Evolutionary conservation across 805 yeast genomes (phyloP), one percentile per base, ranked within the genome.

Genomic region (Saturnispora dispora): DNA sequence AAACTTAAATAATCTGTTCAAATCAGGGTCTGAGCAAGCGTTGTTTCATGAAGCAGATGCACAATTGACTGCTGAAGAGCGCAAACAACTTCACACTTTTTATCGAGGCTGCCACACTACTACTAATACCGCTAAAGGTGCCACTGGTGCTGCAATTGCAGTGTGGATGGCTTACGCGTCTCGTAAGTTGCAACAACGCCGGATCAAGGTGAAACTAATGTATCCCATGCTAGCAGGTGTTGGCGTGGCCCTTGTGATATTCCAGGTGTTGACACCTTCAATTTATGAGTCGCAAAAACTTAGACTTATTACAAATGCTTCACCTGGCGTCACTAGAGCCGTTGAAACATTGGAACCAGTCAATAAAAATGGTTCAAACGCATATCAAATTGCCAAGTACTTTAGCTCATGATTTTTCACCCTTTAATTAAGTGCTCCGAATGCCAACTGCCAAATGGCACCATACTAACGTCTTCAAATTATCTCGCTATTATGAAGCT

Each of bases 1-100:
- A 33, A 53, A 51, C 9, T 42, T 53, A 8, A 44, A 46, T 18
- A 46, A 40, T 33, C 45, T 52, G 5, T 54, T 54, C 52, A 43
- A 55, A 63, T 45, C 67, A 42, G 76, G 71, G 53, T 53, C 65
- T 15, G 60, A 63, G 20, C 78, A 79, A 3, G 60, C 72, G 46
- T 64, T 67, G 27, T 77, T 79, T 58, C 74, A 76, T 53, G 74
- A 75, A 36, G 70, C 67, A 39, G 83, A 78, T 53, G 72, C 70
- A 25, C 62, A 58, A 9, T 60, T 79, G 43, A 69, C 70, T 17
- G 54, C 64, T 2, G 58, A 60, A 7, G 80, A 79, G 50, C 61
- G 84, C 35, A 56, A 59, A 20, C 65, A 67, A 18, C 57, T 79
- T n/a, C 68, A 74, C 1, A 56, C 61, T 17, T 63, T 72, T 10